Conservation (phyloP, 495 filamentous ascomycete species). For the Lasiosphaeria ovina region DNA sequence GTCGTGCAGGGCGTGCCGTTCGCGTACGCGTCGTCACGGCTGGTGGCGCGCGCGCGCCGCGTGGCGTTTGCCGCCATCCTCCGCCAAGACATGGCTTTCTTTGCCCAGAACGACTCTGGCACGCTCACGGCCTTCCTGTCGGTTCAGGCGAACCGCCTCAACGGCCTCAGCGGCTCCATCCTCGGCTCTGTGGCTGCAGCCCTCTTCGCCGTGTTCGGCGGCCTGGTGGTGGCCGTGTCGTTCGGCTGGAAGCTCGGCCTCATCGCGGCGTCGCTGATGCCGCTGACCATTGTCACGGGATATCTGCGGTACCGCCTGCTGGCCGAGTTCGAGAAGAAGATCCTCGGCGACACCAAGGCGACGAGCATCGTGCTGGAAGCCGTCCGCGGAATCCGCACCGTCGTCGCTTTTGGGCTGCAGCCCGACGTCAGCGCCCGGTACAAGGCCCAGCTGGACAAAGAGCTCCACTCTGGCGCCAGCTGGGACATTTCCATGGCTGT, state of each 20-base stretch:
- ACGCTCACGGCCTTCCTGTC: conserved; percentile 71
- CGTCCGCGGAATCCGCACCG: not conserved
- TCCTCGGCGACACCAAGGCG: not conserved
- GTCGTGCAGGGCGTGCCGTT: not conserved
- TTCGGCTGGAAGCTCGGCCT: conserved; percentile 86
- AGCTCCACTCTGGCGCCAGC: no score
- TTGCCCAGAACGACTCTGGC: not conserved
- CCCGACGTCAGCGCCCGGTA: not conserved
- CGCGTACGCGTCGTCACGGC: not conserved
- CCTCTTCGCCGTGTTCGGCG: conserved; percentile 64
- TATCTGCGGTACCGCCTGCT: not conserved
- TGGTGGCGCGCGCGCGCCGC: not conserved
- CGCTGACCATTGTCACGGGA: conserved; percentile 38
- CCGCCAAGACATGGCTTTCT: not conserved
- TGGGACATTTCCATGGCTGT: not conserved
- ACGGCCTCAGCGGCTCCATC: conserved; percentile 72
- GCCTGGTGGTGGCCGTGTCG: conserved; percentile 61
- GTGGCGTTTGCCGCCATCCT: not conserved
- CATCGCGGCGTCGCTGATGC: conserved; percentile 74
- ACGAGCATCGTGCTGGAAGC: not conserved
- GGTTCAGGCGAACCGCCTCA: conserved; percentile 73
- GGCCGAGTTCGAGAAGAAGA: not conserved
- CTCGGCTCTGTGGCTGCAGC: conserved; percentile 78
- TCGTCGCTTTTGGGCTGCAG: not conserved
- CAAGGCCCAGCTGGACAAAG: not conserved